phyloP scores from a whole-genome alignment of 179 eudicot genomes.

The Silene coronaria region DNA sequence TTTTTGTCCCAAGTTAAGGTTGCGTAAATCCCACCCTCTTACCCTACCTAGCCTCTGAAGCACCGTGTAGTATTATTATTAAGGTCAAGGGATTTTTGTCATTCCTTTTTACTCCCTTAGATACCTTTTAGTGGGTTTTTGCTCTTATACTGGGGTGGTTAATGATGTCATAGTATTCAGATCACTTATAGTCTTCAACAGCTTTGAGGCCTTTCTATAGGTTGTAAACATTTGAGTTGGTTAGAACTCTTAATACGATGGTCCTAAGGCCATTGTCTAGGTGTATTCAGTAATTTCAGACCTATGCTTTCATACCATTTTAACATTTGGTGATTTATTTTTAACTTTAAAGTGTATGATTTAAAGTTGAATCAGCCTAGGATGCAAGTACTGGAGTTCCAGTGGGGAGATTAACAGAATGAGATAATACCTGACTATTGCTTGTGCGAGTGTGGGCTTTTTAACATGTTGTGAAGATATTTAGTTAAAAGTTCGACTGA shows the following conservation, averaged over 20 bases:
- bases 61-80: no score
- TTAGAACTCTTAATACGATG: not conserved
- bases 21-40: no score
- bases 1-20: not conserved
- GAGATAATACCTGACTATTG: not conserved
- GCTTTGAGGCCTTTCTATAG: no score
- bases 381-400: not conserved
- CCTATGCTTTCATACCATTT: not conserved
- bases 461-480: not conserved
- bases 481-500: no score
- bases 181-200: no score
- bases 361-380: constrained; percentile 2
- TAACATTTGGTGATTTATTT: not conserved
- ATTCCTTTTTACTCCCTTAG: no score
- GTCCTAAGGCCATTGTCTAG: constrained; percentile 2
- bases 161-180: no score
- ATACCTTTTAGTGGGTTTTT: no score
- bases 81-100: no score
- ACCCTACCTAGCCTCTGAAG: no score
- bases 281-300: not conserved
- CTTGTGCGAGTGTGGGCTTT: not conserved
- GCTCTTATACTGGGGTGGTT: no score
- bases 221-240: not conserved
- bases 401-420: not conserved
- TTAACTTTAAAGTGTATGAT: not conserved